Percentiles rank a stretch among this genome's conserved stretches.
Evolutionary conservation across 2,329 filamentous ascomycete genomes (phyloP).

Genomic region (Claviceps arundinis): DNA sequence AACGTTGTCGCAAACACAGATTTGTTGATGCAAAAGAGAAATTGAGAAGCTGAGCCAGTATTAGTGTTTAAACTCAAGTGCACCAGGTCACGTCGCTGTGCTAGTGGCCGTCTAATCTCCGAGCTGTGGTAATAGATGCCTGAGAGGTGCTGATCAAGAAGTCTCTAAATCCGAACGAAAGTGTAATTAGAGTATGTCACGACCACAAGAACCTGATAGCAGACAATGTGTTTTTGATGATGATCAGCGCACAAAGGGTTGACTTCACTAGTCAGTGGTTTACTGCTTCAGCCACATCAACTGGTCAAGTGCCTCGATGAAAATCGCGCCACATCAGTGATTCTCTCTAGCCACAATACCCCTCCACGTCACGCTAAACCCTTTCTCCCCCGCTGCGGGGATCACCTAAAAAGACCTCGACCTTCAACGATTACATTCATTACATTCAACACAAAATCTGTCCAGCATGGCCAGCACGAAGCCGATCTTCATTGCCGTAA

Average conservation of each 20-base stretch:
- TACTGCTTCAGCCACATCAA: not conserved
- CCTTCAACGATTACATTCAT: slow-evolving; percentile 9
- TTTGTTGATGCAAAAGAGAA: not conserved
- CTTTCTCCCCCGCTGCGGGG: slow-evolving; percentile 22
- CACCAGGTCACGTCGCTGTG: not conserved
- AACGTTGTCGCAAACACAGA: not conserved
- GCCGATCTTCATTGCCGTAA: slow-evolving; percentile 39
- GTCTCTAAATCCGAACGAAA: not conserved
- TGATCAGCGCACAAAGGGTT: not conserved
- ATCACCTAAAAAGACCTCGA: slow-evolving; percentile 15
- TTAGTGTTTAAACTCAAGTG: not conserved
- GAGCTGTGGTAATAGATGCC: not conserved
- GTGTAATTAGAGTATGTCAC: not conserved
- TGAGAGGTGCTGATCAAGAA: not conserved
- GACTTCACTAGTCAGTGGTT: too few relatives aligned
- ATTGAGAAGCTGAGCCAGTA: not conserved
- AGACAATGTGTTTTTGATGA: not conserved
- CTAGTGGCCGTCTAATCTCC: not conserved
- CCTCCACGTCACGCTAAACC: slow-evolving; percentile 2
- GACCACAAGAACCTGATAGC: not conserved
- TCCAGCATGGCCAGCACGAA: slow-evolving; percentile 29
- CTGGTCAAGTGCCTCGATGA: too few relatives aligned
- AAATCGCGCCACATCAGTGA: not conserved
- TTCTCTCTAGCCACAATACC: slow-evolving; percentile 4
- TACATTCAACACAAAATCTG: slow-evolving; percentile 3